Percentiles rank a stretch among this genome's conserved stretches.
Conservation (phyloP, 345 rosid genomes). For the Eucalyptus pauciflora region DNA sequence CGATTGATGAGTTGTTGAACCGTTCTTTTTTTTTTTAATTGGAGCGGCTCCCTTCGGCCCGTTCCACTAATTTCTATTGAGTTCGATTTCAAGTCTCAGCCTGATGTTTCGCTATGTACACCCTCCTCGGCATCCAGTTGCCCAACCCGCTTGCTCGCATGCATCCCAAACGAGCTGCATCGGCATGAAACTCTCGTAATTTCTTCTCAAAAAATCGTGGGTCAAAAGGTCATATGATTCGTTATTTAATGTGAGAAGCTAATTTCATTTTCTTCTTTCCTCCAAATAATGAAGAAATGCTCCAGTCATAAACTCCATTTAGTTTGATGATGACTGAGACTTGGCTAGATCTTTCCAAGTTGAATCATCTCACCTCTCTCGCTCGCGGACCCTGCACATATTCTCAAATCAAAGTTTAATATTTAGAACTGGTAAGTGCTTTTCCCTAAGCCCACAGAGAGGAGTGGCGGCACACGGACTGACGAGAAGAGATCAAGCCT, state of each 20-base stretch:
- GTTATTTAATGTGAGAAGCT: rapidly evolving
- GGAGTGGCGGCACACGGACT: background rate
- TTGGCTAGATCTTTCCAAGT: background rate
- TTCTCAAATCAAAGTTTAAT: background rate
- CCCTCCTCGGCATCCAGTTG: background rate
- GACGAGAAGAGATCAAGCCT: background rate
- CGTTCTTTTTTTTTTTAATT: background rate
- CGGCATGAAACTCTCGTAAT: background rate
- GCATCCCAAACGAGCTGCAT: background rate
- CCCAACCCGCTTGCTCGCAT: background rate
- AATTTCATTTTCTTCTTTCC: background rate
- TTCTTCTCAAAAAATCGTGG: background rate
- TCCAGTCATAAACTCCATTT: background rate
- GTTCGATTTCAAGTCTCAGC: background rate
- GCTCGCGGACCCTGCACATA: background rate
- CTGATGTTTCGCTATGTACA: background rate
- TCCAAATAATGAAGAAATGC: background rate
- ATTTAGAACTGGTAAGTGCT: background rate
- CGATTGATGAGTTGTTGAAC: background rate
- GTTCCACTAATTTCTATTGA: background rate
- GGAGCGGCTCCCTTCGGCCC: background rate
- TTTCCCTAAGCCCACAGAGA: background rate
- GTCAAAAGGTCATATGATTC: rapidly evolving
- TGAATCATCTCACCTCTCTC: background rate
- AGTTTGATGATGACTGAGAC: background rate